Conservation (phyloP, 2,329 filamentous ascomycete genomes). For the Fusarium pseudonygamai region DNA sequence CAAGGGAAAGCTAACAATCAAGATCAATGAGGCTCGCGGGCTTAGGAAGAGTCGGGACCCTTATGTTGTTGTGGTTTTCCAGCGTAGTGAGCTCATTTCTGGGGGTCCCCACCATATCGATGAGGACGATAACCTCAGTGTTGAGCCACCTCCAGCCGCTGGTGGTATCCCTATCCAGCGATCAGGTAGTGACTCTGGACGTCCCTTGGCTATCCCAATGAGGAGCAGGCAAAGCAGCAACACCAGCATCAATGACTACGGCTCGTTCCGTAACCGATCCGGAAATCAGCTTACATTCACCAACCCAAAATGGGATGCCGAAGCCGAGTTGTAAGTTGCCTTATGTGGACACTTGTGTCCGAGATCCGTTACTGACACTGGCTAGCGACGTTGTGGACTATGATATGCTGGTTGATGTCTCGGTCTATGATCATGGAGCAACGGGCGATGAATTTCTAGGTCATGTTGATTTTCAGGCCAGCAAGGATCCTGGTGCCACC, state of each 20-base stretch:
- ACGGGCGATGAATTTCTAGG: conserved; percentile 91
- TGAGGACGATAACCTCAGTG: conserved; percentile 62
- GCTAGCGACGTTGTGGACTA: conserved; percentile 92
- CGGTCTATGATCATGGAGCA: conserved; percentile 85
- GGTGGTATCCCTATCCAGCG: conserved; percentile 71
- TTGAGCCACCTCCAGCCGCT: conserved; percentile 55
- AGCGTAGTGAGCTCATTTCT: conserved; percentile 95
- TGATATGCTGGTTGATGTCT: conserved; percentile 90
- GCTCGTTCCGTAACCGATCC: conserved; percentile 67
- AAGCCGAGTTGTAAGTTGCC: conserved; percentile 86
- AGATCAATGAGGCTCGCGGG: conserved; percentile 85
- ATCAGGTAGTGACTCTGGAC: conserved; percentile 82
- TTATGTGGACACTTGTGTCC: too few species aligned
- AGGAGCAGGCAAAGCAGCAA: conserved; percentile 96
- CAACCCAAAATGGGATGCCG: conserved; percentile 94
- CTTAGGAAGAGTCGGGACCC: conserved; percentile 85
- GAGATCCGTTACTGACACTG: conserved; percentile 19
- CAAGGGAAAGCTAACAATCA: conserved; percentile 89
- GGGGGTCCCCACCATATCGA: conserved; percentile 77
- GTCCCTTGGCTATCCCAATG: conserved; percentile 95
- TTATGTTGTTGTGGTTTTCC: conserved; percentile 96
- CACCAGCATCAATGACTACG: conserved; percentile 79
- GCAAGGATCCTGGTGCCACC: conserved; percentile 71
- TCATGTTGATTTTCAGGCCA: conserved; percentile 83
- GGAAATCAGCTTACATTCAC: conserved; percentile 68